Percentiles rank a stretch among this genome's conserved stretches.
phyloP scores from a whole-genome alignment of 2,329 filamentous ascomycete genomes.

The Monosporascus cannonballus region DNA sequence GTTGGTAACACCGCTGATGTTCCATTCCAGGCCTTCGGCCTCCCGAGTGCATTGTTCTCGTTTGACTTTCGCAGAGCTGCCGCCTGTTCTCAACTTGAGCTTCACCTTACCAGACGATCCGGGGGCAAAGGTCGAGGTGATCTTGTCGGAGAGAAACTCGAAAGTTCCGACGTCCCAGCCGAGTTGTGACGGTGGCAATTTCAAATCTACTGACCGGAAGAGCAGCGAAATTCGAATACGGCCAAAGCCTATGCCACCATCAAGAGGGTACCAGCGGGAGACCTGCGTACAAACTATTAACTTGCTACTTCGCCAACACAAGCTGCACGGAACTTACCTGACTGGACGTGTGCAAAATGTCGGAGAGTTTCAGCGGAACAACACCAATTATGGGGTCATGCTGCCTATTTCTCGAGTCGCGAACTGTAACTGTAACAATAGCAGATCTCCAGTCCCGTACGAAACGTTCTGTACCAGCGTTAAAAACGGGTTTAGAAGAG shows the following conservation, averaged over 20 bases:
- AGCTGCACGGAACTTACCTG: conserved; percentile 39
- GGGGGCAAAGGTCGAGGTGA: conserved; percentile 55
- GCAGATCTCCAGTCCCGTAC: conserved; percentile 87
- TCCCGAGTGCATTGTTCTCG: conserved; percentile 58
- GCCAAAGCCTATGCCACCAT: conserved; percentile 89
- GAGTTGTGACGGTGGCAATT: conserved; percentile 75
- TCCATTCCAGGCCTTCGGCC: conserved; percentile 44
- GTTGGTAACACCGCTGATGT: conserved; percentile 38
- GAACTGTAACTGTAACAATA: conserved; percentile 81
- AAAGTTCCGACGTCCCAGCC: conserved; percentile 97
- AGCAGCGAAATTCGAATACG: conserved; percentile 82
- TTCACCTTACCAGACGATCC: conserved; percentile 58
- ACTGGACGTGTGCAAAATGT: conserved; percentile 81
- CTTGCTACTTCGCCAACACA: neutral
- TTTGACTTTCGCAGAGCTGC: conserved; percentile 66
- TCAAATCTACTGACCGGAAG: conserved; percentile 84
- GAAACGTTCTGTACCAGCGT: conserved; percentile 90
- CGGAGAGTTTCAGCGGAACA: conserved; percentile 79
- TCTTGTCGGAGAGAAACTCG: conserved; percentile 68
- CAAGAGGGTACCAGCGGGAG: conserved; percentile 90
- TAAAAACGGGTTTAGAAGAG: conserved; percentile 93
- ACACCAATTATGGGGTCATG: conserved; percentile 94
- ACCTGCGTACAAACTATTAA: conserved; percentile 21
- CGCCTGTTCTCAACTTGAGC: conserved; percentile 76
- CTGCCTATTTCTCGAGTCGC: conserved; percentile 82